A percentile compares a stretch with the other conserved stretches of the same genome.
These are phyloP conservation scores for Aspergillus haitiensis DNA, from an alignment of 495 filamentous ascomycete genomes.

Conservation along the genomic window DNA sequence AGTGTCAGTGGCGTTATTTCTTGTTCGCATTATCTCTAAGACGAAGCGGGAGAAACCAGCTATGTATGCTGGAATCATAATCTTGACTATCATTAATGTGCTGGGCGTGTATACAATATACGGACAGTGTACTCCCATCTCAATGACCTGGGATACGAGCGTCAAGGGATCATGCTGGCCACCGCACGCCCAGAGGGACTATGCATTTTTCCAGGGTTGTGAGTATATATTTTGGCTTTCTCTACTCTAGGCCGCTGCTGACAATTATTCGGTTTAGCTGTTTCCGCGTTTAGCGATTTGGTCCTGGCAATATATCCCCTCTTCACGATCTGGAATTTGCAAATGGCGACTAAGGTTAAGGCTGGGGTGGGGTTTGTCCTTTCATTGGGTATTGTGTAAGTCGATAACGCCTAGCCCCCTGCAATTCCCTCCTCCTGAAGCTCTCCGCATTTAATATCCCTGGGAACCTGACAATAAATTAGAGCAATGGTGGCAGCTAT, in stretches of 20 bases:
- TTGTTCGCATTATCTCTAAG: slow-evolving; percentile 17
- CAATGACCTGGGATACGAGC: slow-evolving; percentile 9
- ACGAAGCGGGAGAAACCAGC: slow-evolving; percentile 12
- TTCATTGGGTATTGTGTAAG: slow-evolving; percentile 20
- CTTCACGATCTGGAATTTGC: slow-evolving; percentile 14
- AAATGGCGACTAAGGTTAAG: slow-evolving; percentile 18
- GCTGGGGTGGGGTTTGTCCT: slow-evolving; percentile 15
- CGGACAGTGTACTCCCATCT: slow-evolving; percentile 15
- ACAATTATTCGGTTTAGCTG: background rate
- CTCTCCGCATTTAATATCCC: background rate
- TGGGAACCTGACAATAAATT: background rate
- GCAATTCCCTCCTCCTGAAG: background rate
- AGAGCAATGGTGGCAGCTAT: slow-evolving; percentile 23
- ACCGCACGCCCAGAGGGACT: slow-evolving; percentile 13
- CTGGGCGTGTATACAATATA: slow-evolving; percentile 17
- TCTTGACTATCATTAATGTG: slow-evolving; percentile 11
- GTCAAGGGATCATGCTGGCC: slow-evolving; percentile 15
- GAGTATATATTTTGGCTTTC: background rate
- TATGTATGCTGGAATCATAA: slow-evolving; percentile 10
- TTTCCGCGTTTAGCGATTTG: slow-evolving; percentile 15
- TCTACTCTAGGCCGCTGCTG: background rate
- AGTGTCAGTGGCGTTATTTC: slow-evolving; percentile 17
- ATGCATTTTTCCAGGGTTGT: slow-evolving; percentile 19
- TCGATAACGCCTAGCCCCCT: background rate
- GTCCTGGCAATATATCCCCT: slow-evolving; percentile 19